phyloP scores from a whole-genome alignment of 257 asterid species.

The Ballota nigra region DNA sequence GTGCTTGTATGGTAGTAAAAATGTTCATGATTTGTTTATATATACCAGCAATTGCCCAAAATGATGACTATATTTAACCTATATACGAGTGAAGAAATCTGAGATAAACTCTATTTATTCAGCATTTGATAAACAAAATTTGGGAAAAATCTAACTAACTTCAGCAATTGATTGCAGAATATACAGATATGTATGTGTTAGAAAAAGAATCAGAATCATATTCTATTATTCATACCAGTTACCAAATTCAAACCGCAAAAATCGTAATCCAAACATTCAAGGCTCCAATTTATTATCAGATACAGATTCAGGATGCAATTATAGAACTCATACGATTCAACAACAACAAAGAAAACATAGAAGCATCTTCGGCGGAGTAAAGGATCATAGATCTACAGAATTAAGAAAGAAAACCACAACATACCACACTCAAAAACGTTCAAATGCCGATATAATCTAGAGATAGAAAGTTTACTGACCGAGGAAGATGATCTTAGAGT shows the following conservation, averaged over 20 bases:
- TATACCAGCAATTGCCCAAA: neutral
- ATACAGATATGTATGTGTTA: neutral
- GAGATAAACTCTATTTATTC: neutral
- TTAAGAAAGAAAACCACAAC: neutral
- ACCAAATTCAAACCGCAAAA: neutral
- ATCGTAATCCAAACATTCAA: neutral
- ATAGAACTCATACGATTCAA: neutral
- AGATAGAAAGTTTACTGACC: conserved; percentile 12
- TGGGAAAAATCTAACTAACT: neutral
- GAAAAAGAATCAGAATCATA: no score
- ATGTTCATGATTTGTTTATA: neutral
- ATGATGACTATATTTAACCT: neutral
- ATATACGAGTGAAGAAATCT: neutral
- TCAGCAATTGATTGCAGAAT: neutral
- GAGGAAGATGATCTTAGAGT: conserved; percentile 2
- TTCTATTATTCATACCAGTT: neutral
- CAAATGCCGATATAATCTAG: neutral
- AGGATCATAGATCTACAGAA: conserved; percentile 7
- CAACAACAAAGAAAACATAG: neutral
- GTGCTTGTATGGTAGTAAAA: neutral
- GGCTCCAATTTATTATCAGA: neutral
- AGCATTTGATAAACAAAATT: neutral
- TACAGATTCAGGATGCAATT: neutral
- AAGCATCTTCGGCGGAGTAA: neutral
- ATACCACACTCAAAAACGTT: neutral